phyloP scores from a whole-genome alignment of 257 asterid species.

The Voacanga thouarsii region DNA sequence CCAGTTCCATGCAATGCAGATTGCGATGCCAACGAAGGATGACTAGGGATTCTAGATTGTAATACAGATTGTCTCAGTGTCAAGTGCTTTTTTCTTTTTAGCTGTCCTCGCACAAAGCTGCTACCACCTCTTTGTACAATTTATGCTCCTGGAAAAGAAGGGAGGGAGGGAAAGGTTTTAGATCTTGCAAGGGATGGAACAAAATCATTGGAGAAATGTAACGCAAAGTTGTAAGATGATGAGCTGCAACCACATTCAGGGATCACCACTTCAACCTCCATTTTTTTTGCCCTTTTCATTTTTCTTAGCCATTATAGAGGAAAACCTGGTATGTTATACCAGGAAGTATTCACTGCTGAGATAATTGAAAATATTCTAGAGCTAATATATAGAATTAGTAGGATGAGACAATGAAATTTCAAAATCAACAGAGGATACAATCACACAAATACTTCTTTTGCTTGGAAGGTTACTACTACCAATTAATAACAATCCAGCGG shows the following conservation, averaged over 20 bases:
- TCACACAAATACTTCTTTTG: not conserved
- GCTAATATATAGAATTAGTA: not conserved
- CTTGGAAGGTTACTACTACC: not conserved
- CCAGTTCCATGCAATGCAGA: too few species aligned
- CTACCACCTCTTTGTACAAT: slow-evolving; percentile 54
- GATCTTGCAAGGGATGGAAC: not conserved
- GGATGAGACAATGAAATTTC: not conserved
- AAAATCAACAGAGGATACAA: not conserved
- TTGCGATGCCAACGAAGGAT: too few species aligned
- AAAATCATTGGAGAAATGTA: not conserved
- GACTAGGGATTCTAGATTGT: too few species aligned
- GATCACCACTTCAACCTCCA: not conserved
- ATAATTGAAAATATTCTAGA: not conserved
- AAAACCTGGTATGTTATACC: not conserved
- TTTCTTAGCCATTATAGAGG: too few species aligned
- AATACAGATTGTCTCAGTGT: too few species aligned
- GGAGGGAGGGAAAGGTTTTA: too few species aligned
- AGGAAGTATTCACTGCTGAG: not conserved
- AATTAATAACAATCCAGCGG: not conserved
- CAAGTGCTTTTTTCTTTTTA: too few species aligned
- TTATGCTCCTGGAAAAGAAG: slow-evolving; percentile 56
- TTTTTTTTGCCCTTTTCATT: not conserved
- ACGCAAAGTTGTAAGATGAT: not conserved
- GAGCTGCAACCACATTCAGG: not conserved
- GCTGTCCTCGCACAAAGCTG: slow-evolving; percentile 77